Percentiles rank a stretch among this genome's conserved stretches.
Conservation (phyloP, 108 stramenopile species). For the Epithemia pelagica region DNA sequence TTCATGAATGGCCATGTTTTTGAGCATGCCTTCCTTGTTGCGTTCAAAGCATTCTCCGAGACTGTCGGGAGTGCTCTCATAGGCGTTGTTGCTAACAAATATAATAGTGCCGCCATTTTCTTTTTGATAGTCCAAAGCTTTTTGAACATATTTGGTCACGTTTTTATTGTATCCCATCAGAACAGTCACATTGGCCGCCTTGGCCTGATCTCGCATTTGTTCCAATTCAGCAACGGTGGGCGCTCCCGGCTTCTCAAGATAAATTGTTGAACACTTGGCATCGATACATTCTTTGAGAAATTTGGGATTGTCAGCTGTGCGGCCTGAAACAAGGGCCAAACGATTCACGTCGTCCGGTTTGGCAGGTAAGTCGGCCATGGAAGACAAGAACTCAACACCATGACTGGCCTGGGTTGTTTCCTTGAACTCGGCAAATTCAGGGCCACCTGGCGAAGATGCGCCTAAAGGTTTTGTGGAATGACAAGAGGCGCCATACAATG, state of each 20-base stretch:
- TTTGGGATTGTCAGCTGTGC: slow-evolving; percentile 85
- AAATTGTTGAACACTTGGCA: slow-evolving; percentile 32
- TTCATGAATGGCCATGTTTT: slow-evolving; percentile 95
- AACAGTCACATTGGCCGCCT: slow-evolving; percentile 71
- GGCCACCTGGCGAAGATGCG: slow-evolving; percentile 64
- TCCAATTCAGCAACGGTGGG: slow-evolving; percentile 80
- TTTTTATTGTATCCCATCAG: slow-evolving; percentile 94
- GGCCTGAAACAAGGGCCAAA: slow-evolving; percentile 78
- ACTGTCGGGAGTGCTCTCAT: slow-evolving; percentile 78
- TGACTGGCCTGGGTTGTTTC: slow-evolving; percentile 46
- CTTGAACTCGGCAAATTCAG: slow-evolving; percentile 73
- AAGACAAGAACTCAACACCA: slow-evolving; percentile 64
- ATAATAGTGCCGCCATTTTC: slow-evolving; percentile 70
- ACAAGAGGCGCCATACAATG: background rate
- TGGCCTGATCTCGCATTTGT: slow-evolving; percentile 61
- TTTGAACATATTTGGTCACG: slow-evolving; percentile 86
- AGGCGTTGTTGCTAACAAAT: slow-evolving; percentile 88
- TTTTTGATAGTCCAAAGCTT: slow-evolving; percentile 72
- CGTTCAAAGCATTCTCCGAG: slow-evolving; percentile 93
- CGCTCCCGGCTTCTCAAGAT: slow-evolving; percentile 89
- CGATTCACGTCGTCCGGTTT: slow-evolving; percentile 61
- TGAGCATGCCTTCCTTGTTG: slow-evolving; percentile 89
- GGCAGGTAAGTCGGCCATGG: slow-evolving; percentile 62
- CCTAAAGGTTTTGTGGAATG: no score
- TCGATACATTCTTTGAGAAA: slow-evolving; percentile 63